Conservation (phyloP, 495 filamentous ascomycete species). For the Pyrenula aspistea region DNA sequence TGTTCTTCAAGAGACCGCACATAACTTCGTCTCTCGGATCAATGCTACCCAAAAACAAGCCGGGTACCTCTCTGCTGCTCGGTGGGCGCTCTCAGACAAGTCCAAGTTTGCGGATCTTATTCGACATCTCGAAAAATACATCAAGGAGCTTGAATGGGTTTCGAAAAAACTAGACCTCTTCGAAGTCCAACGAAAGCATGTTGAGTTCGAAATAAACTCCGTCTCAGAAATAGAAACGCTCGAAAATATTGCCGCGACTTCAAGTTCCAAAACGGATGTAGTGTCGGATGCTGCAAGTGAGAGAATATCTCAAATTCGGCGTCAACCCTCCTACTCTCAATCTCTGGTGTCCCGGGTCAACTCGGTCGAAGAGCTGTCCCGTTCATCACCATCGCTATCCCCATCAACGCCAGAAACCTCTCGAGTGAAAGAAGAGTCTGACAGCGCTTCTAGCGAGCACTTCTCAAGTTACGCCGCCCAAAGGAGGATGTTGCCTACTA, state of each 20-base stretch:
- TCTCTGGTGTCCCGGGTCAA: no score
- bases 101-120: background rate
- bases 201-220: constrained; percentile 1
- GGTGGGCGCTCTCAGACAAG: background rate
- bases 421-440: no score
- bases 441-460: no score
- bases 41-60: background rate
- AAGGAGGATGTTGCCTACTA: no score
- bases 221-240: background rate
- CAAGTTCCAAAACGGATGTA: background rate
- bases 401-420: no score
- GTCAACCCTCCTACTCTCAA: no score
- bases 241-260: background rate
- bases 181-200: background rate
- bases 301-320: background rate
- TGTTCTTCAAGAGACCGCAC: background rate
- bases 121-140: background rate
- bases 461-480: no score
- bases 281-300: constrained; percentile 1
- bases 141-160: constrained; percentile 1
- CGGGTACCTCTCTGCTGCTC: background rate
- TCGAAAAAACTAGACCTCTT: background rate
- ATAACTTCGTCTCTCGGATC: background rate
- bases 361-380: no score
- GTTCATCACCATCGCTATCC: no score